These are phyloP conservation scores for Trichoderma sp. DNA, from an alignment of 2,329 filamentous ascomycete genomes.

Conservation along the genomic window DNA sequence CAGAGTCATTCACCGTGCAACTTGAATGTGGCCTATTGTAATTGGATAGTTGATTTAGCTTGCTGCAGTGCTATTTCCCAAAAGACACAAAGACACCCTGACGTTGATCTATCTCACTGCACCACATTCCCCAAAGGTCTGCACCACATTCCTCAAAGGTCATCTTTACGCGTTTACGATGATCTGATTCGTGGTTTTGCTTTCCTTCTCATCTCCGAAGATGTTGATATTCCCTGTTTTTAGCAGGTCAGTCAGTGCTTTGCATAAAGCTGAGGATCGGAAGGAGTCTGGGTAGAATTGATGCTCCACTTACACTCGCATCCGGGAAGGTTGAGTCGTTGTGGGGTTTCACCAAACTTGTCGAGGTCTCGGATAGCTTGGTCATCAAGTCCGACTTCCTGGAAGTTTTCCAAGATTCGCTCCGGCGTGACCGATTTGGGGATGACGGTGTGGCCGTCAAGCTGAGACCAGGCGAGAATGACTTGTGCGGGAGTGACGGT, in stretches of 20 bases:
- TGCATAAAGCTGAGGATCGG: neutral
- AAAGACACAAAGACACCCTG: neutral
- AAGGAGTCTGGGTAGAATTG: neutral
- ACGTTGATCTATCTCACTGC: neutral
- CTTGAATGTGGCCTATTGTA: neutral
- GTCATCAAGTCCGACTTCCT: conserved; percentile 62
- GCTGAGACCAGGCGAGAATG: conserved; percentile 58
- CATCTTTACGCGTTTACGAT: neutral
- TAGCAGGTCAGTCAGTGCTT: neutral
- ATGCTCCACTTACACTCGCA: neutral
- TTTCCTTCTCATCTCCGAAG: neutral
- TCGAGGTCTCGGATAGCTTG: conserved; percentile 62
- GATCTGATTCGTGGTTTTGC: neutral
- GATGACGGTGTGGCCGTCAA: conserved; percentile 67
- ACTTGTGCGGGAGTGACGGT: conserved; percentile 46
- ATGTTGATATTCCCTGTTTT: neutral
- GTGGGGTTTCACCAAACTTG: conserved; percentile 57
- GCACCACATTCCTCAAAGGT: neutral
- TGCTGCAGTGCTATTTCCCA: neutral
- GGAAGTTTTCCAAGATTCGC: conserved; percentile 70
- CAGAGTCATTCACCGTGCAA: neutral
- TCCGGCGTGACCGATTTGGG: conserved; percentile 71
- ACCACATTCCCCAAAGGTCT: neutral
- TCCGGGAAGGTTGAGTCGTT: conserved; percentile 47
- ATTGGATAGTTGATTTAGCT: neutral